Base-by-base conservation (phyloP, 441 rosid genomes). In the Daphne laureola region DNA sequence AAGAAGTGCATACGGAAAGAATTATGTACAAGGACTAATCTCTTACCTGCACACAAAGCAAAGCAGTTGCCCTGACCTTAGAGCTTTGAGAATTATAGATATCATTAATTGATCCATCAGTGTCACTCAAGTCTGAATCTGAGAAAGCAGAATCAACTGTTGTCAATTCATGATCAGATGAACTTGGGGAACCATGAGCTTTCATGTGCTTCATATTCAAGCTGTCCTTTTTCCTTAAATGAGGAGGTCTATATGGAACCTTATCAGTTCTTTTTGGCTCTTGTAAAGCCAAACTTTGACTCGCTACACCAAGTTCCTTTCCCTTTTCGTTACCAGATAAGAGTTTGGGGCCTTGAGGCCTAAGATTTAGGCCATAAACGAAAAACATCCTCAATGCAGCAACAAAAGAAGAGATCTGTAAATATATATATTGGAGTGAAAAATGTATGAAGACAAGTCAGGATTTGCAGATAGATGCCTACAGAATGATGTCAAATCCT, bases 41-140 rank as follows among this genome's bases (percentile, higher is more conserved):
- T 31, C 62, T 69, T 73, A 88, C 96, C 87, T 82, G 96, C 73
- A 91, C 49, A 77, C 98, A 88, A 62, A 64, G 62, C 49, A 91
- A 73, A 15, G 98, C 91, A 65, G 86, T 81, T 65, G 82, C 74
- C 72, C 98, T 80, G 63, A 91, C 90, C 76, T 79, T 87, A n/a
- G 87, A 79, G 70, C 77, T 77, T 61, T 73, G 72, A 59, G 67
- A 65, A 63, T 62, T 53, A 53, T 73, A 76, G 68, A 62, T 52
- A 46, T 79, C 84, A 62, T 69, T 81, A 52, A 57, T 53, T 35
- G 82, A 74, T 54, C 80, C 81, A 68, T 91, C 98, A 72, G 69
- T 81, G 65, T 91, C 98, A 66, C 95, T 91, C 67, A 74, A 82
- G 65, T 91, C 96, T 16, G 96, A 91, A 79, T 91, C 98, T 49